These are phyloP conservation scores for Lunasporangiospora selenospora DNA, from an alignment of 192 early-diverging fungal genomes.

Conservation along the genomic window DNA sequence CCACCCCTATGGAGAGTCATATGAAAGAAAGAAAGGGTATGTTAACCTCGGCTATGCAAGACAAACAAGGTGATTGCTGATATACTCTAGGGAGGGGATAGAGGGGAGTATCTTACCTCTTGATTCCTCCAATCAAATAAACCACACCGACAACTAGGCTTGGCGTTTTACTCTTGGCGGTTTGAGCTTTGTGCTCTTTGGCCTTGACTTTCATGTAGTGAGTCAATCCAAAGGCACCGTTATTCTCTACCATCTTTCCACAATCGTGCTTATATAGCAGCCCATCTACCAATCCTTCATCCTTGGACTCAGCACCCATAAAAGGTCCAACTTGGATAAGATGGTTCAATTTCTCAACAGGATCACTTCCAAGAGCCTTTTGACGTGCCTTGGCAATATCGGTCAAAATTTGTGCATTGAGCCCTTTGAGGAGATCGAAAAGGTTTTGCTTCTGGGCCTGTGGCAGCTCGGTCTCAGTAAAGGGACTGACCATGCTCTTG, in stretches of 20 bases:
- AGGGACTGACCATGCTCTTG: slow-evolving; percentile 60
- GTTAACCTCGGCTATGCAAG: no score
- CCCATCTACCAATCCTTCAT: slow-evolving; percentile 60
- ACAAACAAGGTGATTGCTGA: no score
- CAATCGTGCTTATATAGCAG: slow-evolving; percentile 57
- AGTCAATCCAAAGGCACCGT: slow-evolving; percentile 31
- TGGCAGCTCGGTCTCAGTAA: slow-evolving; percentile 59
- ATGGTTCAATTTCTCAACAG: slow-evolving; percentile 49
- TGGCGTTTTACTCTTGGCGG: slow-evolving; percentile 29
- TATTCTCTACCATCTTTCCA: slow-evolving; percentile 44
- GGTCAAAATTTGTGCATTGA: slow-evolving; percentile 59
- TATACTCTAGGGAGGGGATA: no score
- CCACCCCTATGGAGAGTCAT: slow-evolving; percentile 25
- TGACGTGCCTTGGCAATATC: slow-evolving; percentile 58
- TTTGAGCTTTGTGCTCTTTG: slow-evolving; percentile 32
- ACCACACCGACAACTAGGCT: slow-evolving; percentile 69
- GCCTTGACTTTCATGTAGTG: slow-evolving; percentile 44
- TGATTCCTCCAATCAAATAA: slow-evolving; percentile 64
- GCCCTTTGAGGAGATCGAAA: slow-evolving; percentile 52
- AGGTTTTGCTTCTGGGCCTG: slow-evolving; percentile 64
- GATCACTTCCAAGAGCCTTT: slow-evolving; percentile 29
- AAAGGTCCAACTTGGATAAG: slow-evolving; percentile 66
- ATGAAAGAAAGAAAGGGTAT: background rate
- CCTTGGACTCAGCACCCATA: slow-evolving; percentile 53
- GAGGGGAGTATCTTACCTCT: slow-evolving; percentile 47